These are phyloP conservation scores for Trichoderma sp. DNA, from an alignment of 2,329 filamentous ascomycete genomes.

Conservation along the genomic window DNA sequence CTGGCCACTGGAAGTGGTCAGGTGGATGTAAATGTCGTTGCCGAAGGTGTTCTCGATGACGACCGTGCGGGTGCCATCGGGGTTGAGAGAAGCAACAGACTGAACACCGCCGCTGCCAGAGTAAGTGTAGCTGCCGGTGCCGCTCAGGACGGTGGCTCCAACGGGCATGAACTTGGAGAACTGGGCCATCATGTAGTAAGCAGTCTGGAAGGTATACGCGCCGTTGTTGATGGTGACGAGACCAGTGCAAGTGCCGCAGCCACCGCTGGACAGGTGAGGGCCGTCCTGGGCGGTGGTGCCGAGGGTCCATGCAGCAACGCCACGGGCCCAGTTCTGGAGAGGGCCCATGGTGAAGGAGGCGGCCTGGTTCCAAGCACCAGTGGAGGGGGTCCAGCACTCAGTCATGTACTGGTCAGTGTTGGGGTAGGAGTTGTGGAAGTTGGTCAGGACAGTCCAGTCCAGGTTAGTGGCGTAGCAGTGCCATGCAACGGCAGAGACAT, in stretches of 20 bases:
- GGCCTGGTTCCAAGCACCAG: conserved; percentile 38
- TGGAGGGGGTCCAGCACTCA: conserved; percentile 45
- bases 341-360: conserved; percentile 50
- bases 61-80: conserved; percentile 45
- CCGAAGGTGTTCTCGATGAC: conserved; percentile 31
- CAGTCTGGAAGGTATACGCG: conserved; percentile 46
- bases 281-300: conserved; percentile 44
- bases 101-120: conserved; percentile 40
- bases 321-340: conserved; percentile 49
- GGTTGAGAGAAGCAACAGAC: conserved; percentile 47
- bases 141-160: conserved; percentile 44
- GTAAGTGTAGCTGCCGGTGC: conserved; percentile 39
- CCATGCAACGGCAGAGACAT: conserved; percentile 40
- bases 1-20: conserved; percentile 21
- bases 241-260: conserved; percentile 47
- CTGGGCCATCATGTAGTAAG: conserved; percentile 56
- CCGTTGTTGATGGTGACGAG: conserved; percentile 56
- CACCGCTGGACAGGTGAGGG: conserved; percentile 41
- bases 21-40: conserved; percentile 23
- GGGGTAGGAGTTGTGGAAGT: conserved; percentile 42
- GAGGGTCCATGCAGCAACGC: conserved; percentile 46
- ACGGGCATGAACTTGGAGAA: conserved; percentile 50
- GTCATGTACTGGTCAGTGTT: conserved; percentile 48
- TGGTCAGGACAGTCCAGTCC: conserved; percentile 40
- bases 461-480: conserved; percentile 41